A percentile compares a stretch with the other conserved stretches of the same genome.
Evolutionary conservation across 257 asterid genomes (phyloP).

Genomic region (Lithospermum erythrorhizon): DNA sequence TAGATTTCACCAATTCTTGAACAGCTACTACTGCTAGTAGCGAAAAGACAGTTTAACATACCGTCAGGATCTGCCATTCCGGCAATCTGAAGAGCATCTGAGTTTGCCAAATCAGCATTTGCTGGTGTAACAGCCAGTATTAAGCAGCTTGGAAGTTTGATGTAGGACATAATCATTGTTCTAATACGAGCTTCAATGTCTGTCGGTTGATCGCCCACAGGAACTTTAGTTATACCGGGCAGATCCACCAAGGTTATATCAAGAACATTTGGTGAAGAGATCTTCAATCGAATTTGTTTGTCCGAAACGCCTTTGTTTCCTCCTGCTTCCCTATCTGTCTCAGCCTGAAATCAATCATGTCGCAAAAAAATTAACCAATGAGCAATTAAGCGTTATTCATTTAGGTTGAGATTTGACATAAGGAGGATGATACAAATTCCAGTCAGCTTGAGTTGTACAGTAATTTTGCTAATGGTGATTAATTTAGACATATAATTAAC

Average conservation of each 20-base stretch:
- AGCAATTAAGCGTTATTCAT: not conserved
- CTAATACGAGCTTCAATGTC: conserved; percentile 76
- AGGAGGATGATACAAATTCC: too few relatives aligned
- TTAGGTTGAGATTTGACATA: not conserved
- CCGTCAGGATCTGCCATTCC: conserved; percentile 75
- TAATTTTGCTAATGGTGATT: too few relatives aligned
- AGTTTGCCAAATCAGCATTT: conserved; percentile 75
- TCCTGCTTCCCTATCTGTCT: conserved; percentile 72
- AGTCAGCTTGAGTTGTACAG: too few relatives aligned
- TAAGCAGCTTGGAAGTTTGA: conserved; percentile 43
- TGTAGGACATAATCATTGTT: conserved; percentile 64
- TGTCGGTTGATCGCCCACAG: conserved; percentile 83
- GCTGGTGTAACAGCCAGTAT: conserved; percentile 84
- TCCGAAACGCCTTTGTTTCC: conserved; percentile 65
- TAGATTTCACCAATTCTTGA: not conserved
- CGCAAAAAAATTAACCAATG: not conserved
- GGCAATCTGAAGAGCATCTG: conserved; percentile 89
- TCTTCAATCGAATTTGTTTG: conserved; percentile 60
- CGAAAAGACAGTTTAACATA: conserved; percentile 8
- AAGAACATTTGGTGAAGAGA: conserved; percentile 68
- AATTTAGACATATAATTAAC: too few relatives aligned
- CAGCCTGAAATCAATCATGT: conserved; percentile 31
- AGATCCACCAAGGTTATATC: conserved; percentile 76
- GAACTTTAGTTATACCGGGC: conserved; percentile 78
- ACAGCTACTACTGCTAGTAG: not conserved